Base-by-base conservation (phyloP, 192 early-diverging fungal species). In the Rhizophagus sp. region DNA sequence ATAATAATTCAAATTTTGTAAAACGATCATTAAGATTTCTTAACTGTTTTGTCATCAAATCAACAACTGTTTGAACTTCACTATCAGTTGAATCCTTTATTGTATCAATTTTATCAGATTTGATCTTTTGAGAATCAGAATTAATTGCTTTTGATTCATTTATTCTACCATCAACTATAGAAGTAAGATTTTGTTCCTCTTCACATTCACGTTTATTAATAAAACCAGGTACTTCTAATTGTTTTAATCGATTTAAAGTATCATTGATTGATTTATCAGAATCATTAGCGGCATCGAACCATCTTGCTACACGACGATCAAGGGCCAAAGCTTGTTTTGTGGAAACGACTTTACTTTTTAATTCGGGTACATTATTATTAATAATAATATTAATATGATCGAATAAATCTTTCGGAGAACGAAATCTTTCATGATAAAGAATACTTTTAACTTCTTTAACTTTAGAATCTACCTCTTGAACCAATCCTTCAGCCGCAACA, bases 221-320 rank as follows among this genome's bases (percentile, higher is more conserved):
- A 39, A 78, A 78, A 67, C 69, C 76, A 1, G 66, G 76, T 39
- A 78, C 25, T 57, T 78, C 66, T 52, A 78, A 69, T 34, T 78
- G 44, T 68, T 78, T 78, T 19, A 62, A 27, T 17, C 65, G 7
- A 78, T 67, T 49, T 36, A 50, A 34, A 33, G 65, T 68, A 12
- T 69, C 76, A 30, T 24, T 27, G 19, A 78, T 78, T 12, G 2
- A 68, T 78, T 78, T 78, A 30, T 78, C 76, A 47, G 41, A 50
- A 36, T 78, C 66, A 68, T 78, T 78, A 17, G 62, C 64, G 5
- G 30, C 65, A 78, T 68, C 76, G 52, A 78, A 78, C 76, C 76
- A 78, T 49, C 76, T 66, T 68, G 34, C 63, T 30, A 78, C 61
- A 52, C 50, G 63, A 66, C 66, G 76, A 66, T 78, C 76, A 39